Evolutionary conservation across 2,329 filamentous ascomycete species (phyloP).

Genomic region (Fusarium hainanense): DNA sequence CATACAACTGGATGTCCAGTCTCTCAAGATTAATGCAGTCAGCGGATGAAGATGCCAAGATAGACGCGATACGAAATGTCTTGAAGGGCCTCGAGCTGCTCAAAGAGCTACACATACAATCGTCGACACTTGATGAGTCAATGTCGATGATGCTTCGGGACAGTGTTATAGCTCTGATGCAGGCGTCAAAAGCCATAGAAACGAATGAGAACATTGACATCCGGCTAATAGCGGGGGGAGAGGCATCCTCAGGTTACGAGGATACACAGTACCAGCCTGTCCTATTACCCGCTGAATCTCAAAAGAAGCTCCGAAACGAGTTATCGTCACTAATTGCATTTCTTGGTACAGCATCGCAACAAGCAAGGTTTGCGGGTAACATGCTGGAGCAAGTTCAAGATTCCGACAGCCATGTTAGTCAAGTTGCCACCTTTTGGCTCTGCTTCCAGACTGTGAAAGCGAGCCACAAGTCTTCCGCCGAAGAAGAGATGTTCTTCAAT

Average conservation of each 20-base stretch:
- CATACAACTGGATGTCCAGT: slow-evolving; percentile 84
- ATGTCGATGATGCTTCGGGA: slow-evolving; percentile 78
- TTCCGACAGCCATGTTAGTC: slow-evolving; percentile 63
- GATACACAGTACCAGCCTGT: slow-evolving; percentile 66
- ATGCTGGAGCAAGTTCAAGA: slow-evolving; percentile 73
- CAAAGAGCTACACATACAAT: slow-evolving; percentile 70
- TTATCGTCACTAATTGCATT: slow-evolving; percentile 68
- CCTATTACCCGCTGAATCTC: slow-evolving; percentile 72
- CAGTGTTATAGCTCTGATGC: slow-evolving; percentile 66
- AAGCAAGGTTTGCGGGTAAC: slow-evolving; percentile 69
- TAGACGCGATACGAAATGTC: slow-evolving; percentile 79
- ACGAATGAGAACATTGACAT: slow-evolving; percentile 40
- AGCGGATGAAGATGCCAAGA: slow-evolving; percentile 82
- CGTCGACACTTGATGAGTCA: slow-evolving; percentile 73
- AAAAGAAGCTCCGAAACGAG: slow-evolving; percentile 68
- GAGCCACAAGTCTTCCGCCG: slow-evolving; percentile 61
- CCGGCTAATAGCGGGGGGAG: slow-evolving; percentile 43
- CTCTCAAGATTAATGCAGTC: slow-evolving; percentile 86
- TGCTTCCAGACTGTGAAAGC: slow-evolving; percentile 76
- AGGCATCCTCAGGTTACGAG: slow-evolving; percentile 19
- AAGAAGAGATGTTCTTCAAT: slow-evolving; percentile 75
- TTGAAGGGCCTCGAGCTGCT: slow-evolving; percentile 77
- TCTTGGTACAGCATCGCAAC: slow-evolving; percentile 67
- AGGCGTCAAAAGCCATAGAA: slow-evolving; percentile 35
- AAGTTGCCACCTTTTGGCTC: slow-evolving; percentile 83